Evolutionary conservation across 1,284 basidiomycete genomes (phyloP), one percentile per base, ranked within the genome.

Genomic region (Trichosporon inkin): DNA sequence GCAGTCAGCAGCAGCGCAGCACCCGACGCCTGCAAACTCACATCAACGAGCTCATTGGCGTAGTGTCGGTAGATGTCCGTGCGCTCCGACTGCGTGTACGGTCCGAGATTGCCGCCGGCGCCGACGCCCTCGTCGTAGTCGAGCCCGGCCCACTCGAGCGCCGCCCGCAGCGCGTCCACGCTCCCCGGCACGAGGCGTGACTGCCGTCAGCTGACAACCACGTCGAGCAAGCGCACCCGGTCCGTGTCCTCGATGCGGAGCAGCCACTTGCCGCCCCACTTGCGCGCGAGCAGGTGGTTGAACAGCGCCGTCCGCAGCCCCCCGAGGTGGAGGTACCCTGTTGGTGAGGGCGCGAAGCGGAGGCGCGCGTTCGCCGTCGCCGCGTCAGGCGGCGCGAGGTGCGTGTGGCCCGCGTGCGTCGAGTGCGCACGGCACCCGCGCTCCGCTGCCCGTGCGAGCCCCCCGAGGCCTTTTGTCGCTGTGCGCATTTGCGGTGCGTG

Each of bases 221-320:
- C 14, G 53, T n/a, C n/a, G n/a, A 44, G 22, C n/a, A 10, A 38
- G 77, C 84, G 65, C 62, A 90, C 90, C 64, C 84, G 80, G 75
- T 99, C 95, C 0, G 96, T 99, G 76, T 99, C 96, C 76, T 99
- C 95, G 47, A 99, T 87, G 37, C 96, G 82, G 62, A 98, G 79
- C 36, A 97, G 84, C 61, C 91, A 97, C 71, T 88, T 87, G 1
- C 93, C 94, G 2, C 84, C 85, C 28, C 85, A 81, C 71, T 89
- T 91, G 67, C 84, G 84, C 1, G 93, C 90, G 60, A 89, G 87
- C 0, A 98, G 79, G 71, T 97, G 84, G 74, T 99, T 99, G 80
- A 94, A 94, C 3, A 99, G 81, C 0, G 94, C 96, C 53, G 94
- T 99, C 17, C 96, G 81, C n/a, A 99, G 84, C 0, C 96, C 95